Percentiles rank a stretch among this genome's conserved stretches.
These are phyloP conservation scores for Tetratostichococcus sp. DNA, from an alignment of 139 green algal species.

Conservation along the genomic window DNA sequence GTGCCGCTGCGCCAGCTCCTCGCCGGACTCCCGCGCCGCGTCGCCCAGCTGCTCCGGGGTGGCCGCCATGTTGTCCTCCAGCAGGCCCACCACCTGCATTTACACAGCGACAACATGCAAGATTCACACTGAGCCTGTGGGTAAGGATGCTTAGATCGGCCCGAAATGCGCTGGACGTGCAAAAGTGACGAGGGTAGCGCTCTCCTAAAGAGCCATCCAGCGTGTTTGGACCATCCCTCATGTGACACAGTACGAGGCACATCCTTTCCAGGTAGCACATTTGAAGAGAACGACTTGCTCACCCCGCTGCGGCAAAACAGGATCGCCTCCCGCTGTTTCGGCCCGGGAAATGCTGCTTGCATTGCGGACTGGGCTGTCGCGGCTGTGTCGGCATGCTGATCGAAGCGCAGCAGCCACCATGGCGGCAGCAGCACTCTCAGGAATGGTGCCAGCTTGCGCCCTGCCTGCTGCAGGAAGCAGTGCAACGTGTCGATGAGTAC, in stretches of 20 bases:
- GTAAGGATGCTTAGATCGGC: too few relatives aligned
- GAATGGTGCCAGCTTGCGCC: conserved; percentile 10
- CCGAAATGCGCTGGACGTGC: too few relatives aligned
- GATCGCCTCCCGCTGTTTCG: conserved; percentile 51
- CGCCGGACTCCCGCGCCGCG: conserved; percentile 49
- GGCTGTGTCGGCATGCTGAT: conserved; percentile 58
- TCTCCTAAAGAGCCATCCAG: too few relatives aligned
- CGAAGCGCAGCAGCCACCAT: conserved; percentile 66
- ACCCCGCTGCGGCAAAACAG: conserved; percentile 45
- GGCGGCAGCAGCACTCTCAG: conserved; percentile 47
- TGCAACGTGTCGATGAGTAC: too few relatives aligned
- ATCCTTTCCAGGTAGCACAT: too few relatives aligned
- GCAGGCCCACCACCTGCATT: conserved; percentile 44
- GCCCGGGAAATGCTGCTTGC: conserved; percentile 40
- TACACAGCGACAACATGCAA: too few relatives aligned
- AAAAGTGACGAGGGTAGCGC: too few relatives aligned
- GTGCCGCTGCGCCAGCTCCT: conserved; percentile 66
- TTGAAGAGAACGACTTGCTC: too few relatives aligned
- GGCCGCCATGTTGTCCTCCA: conserved; percentile 35
- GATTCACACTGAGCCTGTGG: too few relatives aligned
- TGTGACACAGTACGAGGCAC: too few relatives aligned
- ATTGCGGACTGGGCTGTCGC: conserved; percentile 43
- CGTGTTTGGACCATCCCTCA: too few relatives aligned
- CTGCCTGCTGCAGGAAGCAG: conserved; percentile 18
- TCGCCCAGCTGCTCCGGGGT: conserved; percentile 54